Evolutionary conservation across 202 grass and related monocot genomes (phyloP).

Genomic region (Saccharum hybrid): DNA sequence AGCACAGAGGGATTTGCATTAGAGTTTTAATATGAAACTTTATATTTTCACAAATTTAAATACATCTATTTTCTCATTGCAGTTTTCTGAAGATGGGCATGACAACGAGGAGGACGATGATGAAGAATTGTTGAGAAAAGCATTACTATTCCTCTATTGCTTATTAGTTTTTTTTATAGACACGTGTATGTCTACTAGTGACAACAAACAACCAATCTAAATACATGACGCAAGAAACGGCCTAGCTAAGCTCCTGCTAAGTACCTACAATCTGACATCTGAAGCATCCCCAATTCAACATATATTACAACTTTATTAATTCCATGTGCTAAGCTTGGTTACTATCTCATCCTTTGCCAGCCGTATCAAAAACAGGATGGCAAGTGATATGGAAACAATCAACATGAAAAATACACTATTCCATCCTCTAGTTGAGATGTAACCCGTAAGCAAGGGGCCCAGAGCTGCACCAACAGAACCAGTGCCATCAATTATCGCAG

Average conservation of each 20-base stretch:
- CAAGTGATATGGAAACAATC: conserved; percentile 78
- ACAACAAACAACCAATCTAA: conserved; percentile 3
- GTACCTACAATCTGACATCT: conserved; percentile 2
- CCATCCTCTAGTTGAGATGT: conserved; percentile 96
- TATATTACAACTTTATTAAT: conserved; percentile 44
- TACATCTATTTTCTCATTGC: not conserved
- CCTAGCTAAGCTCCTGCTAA: conserved; percentile 1
- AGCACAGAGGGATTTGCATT: too few species aligned
- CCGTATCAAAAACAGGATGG: conserved; percentile 82
- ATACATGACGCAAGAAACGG: conserved; percentile 34
- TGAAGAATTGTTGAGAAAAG: not conserved
- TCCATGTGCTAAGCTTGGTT: conserved; percentile 50
- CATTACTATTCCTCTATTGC: not conserved
- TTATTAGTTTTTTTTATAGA: not conserved
- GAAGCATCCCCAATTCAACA: not conserved
- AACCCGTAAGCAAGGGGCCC: conserved; percentile 87
- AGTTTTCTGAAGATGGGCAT: not conserved
- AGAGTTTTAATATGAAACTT: not conserved
- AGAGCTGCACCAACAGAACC: conserved; percentile 89
- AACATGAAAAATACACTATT: conserved; percentile 94
- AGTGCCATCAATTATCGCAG: conserved; percentile 85
- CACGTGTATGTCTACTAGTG: not conserved
- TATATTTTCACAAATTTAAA: not conserved
- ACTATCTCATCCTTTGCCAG: conserved; percentile 76
- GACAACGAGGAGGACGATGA: not conserved